phyloP scores from a whole-genome alignment of 106 monocot genomes.

The Dioscorea dumetorum region DNA sequence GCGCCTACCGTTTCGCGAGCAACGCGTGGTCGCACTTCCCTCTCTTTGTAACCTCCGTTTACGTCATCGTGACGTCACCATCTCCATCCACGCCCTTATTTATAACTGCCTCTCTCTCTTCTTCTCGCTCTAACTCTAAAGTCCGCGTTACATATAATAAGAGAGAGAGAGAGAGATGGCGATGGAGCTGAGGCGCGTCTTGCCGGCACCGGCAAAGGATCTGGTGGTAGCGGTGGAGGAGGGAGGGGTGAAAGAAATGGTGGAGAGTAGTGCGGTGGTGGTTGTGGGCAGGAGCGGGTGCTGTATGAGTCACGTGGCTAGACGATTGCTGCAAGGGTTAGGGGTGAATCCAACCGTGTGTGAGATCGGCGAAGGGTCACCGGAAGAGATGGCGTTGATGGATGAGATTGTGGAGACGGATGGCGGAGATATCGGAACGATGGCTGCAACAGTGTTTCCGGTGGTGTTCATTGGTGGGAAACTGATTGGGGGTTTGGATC shows the following conservation, averaged over 20 bases:
- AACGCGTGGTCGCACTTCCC: not conserved
- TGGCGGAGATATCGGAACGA: not conserved
- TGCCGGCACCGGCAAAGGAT: not conserved
- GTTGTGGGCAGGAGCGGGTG: conserved; percentile 67
- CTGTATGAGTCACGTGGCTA: conserved; percentile 70
- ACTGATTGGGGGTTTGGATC: conserved; percentile 54
- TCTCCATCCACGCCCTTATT: not conserved
- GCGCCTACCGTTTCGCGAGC: not conserved
- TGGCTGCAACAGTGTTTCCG: conserved; percentile 15
- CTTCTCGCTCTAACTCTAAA: not conserved
- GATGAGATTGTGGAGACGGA: not conserved
- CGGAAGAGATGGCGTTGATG: conserved; percentile 11
- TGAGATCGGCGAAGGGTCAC: conserved; percentile 37
- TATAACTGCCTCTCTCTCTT: not conserved
- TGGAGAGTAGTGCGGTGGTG: conserved; percentile 60
- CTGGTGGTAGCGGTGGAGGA: not conserved
- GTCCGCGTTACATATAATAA: no score
- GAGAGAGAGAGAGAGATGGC: not conserved
- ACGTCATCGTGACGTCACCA: not conserved
- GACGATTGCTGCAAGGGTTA: conserved; percentile 53
- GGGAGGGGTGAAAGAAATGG: conserved; percentile 13
- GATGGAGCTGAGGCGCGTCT: not conserved
- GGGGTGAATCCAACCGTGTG: conserved; percentile 65
- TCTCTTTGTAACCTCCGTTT: conserved; percentile 6
- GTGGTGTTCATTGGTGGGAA: conserved; percentile 68